Base-by-base conservation (phyloP, 345 rosid genomes). In the Moricandia arvensis region DNA sequence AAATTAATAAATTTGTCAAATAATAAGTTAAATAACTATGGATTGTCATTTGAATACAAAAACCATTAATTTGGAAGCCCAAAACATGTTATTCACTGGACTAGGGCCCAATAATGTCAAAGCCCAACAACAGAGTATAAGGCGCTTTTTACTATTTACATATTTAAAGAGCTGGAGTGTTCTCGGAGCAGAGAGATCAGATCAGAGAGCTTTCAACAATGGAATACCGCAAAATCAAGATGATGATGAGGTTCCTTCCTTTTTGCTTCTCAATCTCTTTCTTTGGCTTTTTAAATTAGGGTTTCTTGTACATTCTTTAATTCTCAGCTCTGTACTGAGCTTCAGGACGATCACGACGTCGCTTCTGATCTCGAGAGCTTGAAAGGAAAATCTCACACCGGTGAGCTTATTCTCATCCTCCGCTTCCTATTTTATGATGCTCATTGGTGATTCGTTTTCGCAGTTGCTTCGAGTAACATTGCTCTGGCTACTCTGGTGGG, bases 191-290 rank as follows among this genome's bases (percentile, higher is more conserved):
- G 71, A 54, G 57, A 51, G 75, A 62, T 76, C 80, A 63, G 88
- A 85, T 83, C 85, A 69, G 73, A 59, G 62, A 41, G 65, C 38
- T 53, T 53, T 63, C 62, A 63, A 26, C 47, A 79, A 90, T 92
- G 97, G 97, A 92, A 71, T 86, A 90, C 59, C 80, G 87, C 74
- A 92, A 90, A 78, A 84, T 92, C 80, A 90, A 82, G 96, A 86
- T 34, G 89, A 87, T 15, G 51, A 43, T 5, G 51, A 43, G 90
- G 96, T 90, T 51, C 13, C 38, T 45, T 4, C 8, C 29, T 75
- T 8, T 30, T 54, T 7, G 35, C 43, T 8, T 33, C 8, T 1
- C 29, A 21, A 0, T 38, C 10, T 72, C 7, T 43, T 4, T 8
- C 15, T 18, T 9, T 41, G 13, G 9, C 7, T 63, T 21, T 71